Evolutionary conservation across 495 filamentous ascomycete genomes (phyloP), one percentile per base, ranked within the genome.

Genomic region (Penicillium manginii): DNA sequence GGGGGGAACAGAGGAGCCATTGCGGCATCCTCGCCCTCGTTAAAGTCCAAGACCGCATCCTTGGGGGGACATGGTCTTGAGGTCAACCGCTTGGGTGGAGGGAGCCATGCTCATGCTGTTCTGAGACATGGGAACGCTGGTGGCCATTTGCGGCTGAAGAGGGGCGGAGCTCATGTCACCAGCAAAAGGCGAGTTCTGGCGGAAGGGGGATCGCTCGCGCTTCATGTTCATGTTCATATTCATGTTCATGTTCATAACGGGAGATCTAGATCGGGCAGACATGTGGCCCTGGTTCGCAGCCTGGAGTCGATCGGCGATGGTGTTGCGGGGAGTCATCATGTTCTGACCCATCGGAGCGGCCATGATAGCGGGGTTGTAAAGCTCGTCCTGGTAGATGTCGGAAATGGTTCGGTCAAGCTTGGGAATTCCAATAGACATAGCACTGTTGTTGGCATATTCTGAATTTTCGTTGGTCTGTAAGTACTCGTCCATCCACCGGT

Each of bases 61-160:
- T 97, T 96, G 31, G 94, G 94, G 94, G 14, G 94, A 98, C 52
- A 98, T 97, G 5, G 96, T 97, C 69, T 91, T 91, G 0, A 91
- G 86, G 12, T 86, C 58, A 7, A n/a, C 15, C 4, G 54, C 57
- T 29, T 66, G 65, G 42, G 58, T 29, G 14, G 54, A 45, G 21
- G 72, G 61, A 40, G 55, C 55, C 50, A 77, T 63, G 22, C 60
- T 70, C 66, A 78, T 60, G 1, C 58, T 69, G 51, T 71, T 67
- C 43, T 76, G 65, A 42, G 58, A 15, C 81, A 81, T 63, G 66
- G 66, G 67, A 62, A 66, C 55, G 69, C 70, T 61, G 74, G 83
- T 59, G 74, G 74, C 65, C 64, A 73, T 66, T n/a, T 69, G 65
- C 0, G 69, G 48, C 39, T 74, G 76, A 35, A 79, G 60, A 42